Evolutionary conservation across 2,329 filamentous ascomycete species (phyloP).

Genomic region (Aspergillus terreus): DNA sequence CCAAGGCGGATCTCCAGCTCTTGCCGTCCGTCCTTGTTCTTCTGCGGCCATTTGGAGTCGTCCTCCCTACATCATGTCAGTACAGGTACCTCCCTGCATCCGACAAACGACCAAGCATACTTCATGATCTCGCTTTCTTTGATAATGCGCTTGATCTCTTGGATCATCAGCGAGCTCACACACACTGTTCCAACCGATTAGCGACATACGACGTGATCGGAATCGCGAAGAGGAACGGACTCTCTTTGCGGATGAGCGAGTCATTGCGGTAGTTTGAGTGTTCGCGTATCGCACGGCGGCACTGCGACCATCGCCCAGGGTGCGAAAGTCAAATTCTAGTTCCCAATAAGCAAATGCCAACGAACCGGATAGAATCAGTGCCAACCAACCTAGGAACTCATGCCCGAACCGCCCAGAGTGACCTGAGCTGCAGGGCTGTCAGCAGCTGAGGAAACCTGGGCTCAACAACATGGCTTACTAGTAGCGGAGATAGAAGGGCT

Average conservation of each 20-base stretch:
- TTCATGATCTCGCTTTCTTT: conserved; percentile 97
- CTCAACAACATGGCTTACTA: conserved; percentile 63
- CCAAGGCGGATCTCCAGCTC: conserved; percentile 93
- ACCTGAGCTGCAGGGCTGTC: conserved; percentile 67
- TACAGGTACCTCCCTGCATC: not conserved
- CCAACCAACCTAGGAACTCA: conserved; percentile 79
- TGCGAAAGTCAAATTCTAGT: conserved; percentile 94
- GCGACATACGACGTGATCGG: conserved; percentile 4
- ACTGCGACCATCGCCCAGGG: conserved; percentile 86
- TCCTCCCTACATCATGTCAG: conserved; percentile 66
- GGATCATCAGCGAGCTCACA: conserved; percentile 82
- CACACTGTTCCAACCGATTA: conserved; percentile 65
- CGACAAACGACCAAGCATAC: conserved; percentile 45
- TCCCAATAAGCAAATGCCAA: conserved; percentile 20
- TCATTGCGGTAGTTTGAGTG: conserved; percentile 99
- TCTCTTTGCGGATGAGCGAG: conserved; percentile 98
- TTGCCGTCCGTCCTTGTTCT: conserved; percentile 97
- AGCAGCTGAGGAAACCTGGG: conserved; percentile 40
- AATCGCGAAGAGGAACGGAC: conserved; percentile 52
- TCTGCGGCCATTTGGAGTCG: conserved; percentile 96
- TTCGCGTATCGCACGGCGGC: conserved; percentile 96
- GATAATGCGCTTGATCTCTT: conserved; percentile 96
- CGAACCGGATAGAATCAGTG: conserved; percentile 7
- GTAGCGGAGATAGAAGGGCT: conserved; percentile 94
- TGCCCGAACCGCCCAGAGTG: conserved; percentile 97